A percentile compares a stretch with the other conserved stretches of the same genome.
phyloP scores from a whole-genome alignment of 805 yeast species.

The Yamadazyma olivae region DNA sequence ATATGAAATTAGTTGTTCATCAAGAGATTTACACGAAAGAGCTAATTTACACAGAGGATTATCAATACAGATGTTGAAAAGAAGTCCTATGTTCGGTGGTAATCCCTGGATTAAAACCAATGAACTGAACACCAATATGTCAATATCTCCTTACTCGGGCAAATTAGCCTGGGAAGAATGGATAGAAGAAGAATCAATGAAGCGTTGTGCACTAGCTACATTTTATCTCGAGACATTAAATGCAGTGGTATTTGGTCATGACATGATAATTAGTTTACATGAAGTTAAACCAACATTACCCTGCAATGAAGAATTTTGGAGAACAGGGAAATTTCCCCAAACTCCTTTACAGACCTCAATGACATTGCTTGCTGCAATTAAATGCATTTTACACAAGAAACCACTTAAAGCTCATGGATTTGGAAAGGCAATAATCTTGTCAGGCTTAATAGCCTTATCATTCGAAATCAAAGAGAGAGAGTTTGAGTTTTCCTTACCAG shows the following conservation, averaged over 20 bases:
- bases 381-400: slow-evolving; percentile 17
- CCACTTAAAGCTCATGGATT: slow-evolving; percentile 17
- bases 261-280: slow-evolving; percentile 18
- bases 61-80: slow-evolving; percentile 18
- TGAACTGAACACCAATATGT: slow-evolving; percentile 1
- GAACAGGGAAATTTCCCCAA: slow-evolving; percentile 14
- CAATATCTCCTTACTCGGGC: slow-evolving; percentile 4
- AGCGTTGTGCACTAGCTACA: slow-evolving; percentile 27
- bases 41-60: slow-evolving; percentile 82
- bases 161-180: slow-evolving; percentile 22
- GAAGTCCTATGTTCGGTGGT: slow-evolving; percentile 33
- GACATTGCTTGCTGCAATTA: slow-evolving; percentile 19
- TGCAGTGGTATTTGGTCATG: slow-evolving; percentile 31
- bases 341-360: slow-evolving; percentile 12
- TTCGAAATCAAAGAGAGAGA: slow-evolving; percentile 18
- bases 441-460: slow-evolving; percentile 16
- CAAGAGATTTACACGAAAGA: slow-evolving; percentile 67
- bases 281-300: slow-evolving; percentile 23
- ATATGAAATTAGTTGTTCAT: slow-evolving; percentile 66
- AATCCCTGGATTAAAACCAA: slow-evolving; percentile 20
- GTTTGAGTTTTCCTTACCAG: slow-evolving; percentile 18
- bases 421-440: slow-evolving; percentile 16
- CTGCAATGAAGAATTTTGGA: slow-evolving; percentile 22
- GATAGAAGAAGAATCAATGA: slow-evolving; percentile 33
- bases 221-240: slow-evolving; percentile 31